A percentile compares a stretch with the other conserved stretches of the same genome.
Conservation (phyloP, 352 stramenopile species). For the Stramenopiles sp. region DNA sequence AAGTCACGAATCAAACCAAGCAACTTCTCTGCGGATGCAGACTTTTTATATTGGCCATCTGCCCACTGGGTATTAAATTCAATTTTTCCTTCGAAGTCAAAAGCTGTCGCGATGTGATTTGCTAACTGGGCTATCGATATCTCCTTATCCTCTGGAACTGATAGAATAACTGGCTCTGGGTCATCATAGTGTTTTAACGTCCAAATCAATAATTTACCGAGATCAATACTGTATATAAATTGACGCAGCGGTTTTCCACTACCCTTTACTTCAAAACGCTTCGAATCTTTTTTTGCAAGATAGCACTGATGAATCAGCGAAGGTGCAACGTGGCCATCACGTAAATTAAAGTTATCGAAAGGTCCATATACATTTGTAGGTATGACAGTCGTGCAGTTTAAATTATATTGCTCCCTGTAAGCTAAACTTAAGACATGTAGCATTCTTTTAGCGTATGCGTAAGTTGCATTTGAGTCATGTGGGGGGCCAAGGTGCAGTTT, state of each 20-base stretch:
- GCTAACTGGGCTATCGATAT: constrained; percentile 84
- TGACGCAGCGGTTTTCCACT: constrained; percentile 78
- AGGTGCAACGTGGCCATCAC: constrained; percentile 89
- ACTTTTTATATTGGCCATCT: constrained; percentile 99
- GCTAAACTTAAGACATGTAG: constrained; percentile 92
- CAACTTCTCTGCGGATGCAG: constrained; percentile 85
- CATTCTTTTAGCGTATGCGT: constrained; percentile 92
- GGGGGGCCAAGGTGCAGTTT: constrained; percentile 74
- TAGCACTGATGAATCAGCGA: constrained; percentile 97
- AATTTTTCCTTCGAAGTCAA: constrained; percentile 45
- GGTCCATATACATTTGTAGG: constrained; percentile 97
- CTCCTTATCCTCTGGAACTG: constrained; percentile 74
- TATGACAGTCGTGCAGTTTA: constrained; percentile 94
- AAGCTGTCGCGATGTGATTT: constrained; percentile 39
- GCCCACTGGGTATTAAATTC: constrained; percentile 72
- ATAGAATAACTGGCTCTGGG: constrained; percentile 84
- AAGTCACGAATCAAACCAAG: constrained; percentile 64
- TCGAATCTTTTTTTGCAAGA: constrained; percentile 65
- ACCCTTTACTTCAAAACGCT: constrained; percentile 80
- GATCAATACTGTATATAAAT: constrained; percentile 89
- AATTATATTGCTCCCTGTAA: constrained; percentile 85
- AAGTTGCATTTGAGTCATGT: constrained; percentile 44
- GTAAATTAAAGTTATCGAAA: constrained; percentile 91
- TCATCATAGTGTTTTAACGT: constrained; percentile 41
- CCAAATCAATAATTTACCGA: constrained; percentile 78